phyloP scores from a whole-genome alignment of 2,329 filamentous ascomycete species.

The Clarireedia paspali region DNA sequence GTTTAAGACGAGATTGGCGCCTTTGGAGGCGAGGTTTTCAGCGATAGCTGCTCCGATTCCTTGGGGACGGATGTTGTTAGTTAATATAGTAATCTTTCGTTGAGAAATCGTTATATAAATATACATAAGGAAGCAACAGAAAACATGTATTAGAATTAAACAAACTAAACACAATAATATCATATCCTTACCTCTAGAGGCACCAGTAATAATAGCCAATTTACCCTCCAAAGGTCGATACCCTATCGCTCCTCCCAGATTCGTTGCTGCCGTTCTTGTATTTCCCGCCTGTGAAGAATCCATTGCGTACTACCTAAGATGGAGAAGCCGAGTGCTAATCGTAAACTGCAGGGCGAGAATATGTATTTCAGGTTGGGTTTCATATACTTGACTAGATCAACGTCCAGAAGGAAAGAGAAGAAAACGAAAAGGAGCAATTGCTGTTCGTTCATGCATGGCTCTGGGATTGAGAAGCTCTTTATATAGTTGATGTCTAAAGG shows the following conservation, averaged over 20 bases:
- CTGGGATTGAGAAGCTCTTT: too few relatives aligned
- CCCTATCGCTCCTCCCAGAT: slow-evolving; percentile 13
- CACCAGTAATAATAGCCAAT: slow-evolving; percentile 71
- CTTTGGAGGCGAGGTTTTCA: slow-evolving; percentile 63
- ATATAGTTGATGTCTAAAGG: too few relatives aligned
- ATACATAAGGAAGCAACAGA: too few relatives aligned
- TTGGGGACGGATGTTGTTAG: slow-evolving; percentile 29
- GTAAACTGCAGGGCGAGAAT: background rate
- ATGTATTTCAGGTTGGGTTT: too few relatives aligned
- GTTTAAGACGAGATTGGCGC: slow-evolving; percentile 54
- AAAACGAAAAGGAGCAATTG: background rate
- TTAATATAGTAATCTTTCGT: background rate
- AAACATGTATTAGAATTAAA: too few relatives aligned
- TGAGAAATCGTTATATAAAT: too few relatives aligned
- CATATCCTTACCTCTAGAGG: slow-evolving; percentile 56
- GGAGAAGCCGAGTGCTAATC: background rate
- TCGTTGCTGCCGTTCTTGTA: slow-evolving; percentile 14
- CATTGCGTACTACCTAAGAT: background rate
- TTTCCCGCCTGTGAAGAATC: slow-evolving; percentile 1
- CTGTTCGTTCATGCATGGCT: too few relatives aligned
- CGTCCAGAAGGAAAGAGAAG: background rate
- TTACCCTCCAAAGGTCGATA: slow-evolving; percentile 56
- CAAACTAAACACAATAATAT: background rate
- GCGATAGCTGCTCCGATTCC: slow-evolving; percentile 63
- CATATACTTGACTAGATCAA: background rate